phyloP scores from a whole-genome alignment of 257 asterid species.

The Thymus quinquecostatus region DNA sequence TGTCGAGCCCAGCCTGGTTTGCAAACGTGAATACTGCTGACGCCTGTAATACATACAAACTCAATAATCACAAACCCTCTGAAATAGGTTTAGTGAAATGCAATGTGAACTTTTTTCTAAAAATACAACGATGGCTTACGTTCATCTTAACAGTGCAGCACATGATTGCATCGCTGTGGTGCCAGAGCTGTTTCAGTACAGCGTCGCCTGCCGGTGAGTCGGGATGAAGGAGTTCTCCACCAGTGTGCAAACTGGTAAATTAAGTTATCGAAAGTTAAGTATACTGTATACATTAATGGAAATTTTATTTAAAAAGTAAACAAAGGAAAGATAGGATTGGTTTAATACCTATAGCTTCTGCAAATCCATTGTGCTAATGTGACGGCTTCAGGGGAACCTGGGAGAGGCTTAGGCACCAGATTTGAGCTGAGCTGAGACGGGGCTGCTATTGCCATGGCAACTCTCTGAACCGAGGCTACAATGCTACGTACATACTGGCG shows the following conservation, averaged over 20 bases:
- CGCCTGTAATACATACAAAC: conserved; percentile 49
- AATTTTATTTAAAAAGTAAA: background rate
- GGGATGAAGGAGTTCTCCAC: conserved; percentile 64
- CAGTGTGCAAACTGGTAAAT: conserved; percentile 67
- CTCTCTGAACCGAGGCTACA: conserved; percentile 83
- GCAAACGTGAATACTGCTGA: conserved; percentile 86
- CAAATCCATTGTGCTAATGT: conserved; percentile 83
- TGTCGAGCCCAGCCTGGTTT: conserved; percentile 95
- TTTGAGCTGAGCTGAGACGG: conserved; percentile 70
- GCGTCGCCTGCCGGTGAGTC: conserved; percentile 69
- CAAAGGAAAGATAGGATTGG: background rate
- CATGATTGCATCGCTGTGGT: conserved; percentile 85
- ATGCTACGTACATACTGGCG: conserved; percentile 86
- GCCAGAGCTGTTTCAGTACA: conserved; percentile 84
- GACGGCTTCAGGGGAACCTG: conserved; percentile 82
- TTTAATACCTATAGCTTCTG: conserved; percentile 70
- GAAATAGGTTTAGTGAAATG: background rate
- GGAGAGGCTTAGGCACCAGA: conserved; percentile 61
- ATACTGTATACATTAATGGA: too few relatives aligned
- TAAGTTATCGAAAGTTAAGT: background rate
- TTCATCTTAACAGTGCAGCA: conserved; percentile 90
- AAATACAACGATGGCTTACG: conserved; percentile 38
- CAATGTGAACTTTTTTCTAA: too few relatives aligned
- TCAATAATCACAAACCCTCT: background rate
- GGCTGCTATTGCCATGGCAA: conserved; percentile 86